Evolutionary conservation across 805 yeast genomes (phyloP).

Genomic region (Ogataea trehalophila): DNA sequence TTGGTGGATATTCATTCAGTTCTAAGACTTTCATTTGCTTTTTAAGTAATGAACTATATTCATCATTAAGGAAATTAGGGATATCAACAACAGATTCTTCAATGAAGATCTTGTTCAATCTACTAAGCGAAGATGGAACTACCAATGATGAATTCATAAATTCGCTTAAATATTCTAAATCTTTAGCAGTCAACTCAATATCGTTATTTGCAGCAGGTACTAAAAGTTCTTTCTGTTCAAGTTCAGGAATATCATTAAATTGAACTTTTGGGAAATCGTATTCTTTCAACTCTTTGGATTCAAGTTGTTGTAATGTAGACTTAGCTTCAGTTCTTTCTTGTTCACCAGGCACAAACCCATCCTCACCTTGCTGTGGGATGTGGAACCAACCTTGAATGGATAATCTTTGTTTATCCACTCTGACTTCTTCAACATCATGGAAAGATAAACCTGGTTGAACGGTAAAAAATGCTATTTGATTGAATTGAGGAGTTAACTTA

Average conservation of each 20-base stretch:
- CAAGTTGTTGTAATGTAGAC: slow-evolving; percentile 75
- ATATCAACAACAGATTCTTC: slow-evolving; percentile 71
- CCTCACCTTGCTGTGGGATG: slow-evolving; percentile 90
- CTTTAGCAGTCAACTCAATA: slow-evolving; percentile 33
- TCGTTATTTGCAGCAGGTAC: slow-evolving; percentile 29
- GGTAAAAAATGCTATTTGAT: slow-evolving; percentile 91
- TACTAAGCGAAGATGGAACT: slow-evolving; percentile 31
- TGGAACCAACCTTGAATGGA: slow-evolving; percentile 99
- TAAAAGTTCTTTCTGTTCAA: slow-evolving; percentile 5
- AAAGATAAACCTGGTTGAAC: slow-evolving; percentile 96
- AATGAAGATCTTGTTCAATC: slow-evolving; percentile 48
- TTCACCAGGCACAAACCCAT: slow-evolving; percentile 77
- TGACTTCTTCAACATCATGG: slow-evolving; percentile 97
- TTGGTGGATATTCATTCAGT: slow-evolving; percentile 44
- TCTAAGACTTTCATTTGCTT: slow-evolving; percentile 51
- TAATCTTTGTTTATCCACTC: slow-evolving; percentile 82
- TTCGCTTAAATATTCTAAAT: slow-evolving; percentile 43
- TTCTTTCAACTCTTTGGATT: slow-evolving; percentile 69
- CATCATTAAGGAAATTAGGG: slow-evolving; percentile 53
- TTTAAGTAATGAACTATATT: slow-evolving; percentile 44
- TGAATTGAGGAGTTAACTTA: slow-evolving; percentile 85
- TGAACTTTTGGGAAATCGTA: slow-evolving; percentile 73
- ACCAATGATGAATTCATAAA: slow-evolving; percentile 56
- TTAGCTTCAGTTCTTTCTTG: slow-evolving; percentile 71
- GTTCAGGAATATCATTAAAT: slow-evolving; percentile 22